These are phyloP conservation scores for Amborella trichopoda DNA, from an alignment of 164 flowering plant genomes.

Conservation along the genomic window DNA sequence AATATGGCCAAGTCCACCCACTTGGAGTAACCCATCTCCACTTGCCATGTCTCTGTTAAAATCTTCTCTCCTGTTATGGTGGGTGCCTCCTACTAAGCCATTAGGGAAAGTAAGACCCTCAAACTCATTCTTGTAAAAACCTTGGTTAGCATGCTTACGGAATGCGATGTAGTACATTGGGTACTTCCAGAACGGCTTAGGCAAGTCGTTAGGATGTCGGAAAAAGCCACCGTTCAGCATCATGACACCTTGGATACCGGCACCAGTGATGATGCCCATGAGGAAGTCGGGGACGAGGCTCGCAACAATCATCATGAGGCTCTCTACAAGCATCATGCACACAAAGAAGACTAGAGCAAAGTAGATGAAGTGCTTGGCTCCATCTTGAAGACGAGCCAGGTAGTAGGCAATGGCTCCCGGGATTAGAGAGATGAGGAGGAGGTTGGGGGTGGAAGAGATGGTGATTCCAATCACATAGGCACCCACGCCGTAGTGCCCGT, in stretches of 20 bases:
- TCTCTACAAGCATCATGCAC: conserved; percentile 38
- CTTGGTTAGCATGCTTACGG: conserved; percentile 35
- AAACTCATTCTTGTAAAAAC: conserved; percentile 40
- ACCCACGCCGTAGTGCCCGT: conserved; percentile 44
- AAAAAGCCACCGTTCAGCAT: conserved; percentile 43
- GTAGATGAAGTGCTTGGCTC: conserved; percentile 25
- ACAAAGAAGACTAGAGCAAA: conserved; percentile 21
- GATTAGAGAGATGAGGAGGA: conserved; percentile 28
- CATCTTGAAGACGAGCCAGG: conserved; percentile 26
- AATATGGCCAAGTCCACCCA: conserved; percentile 40
- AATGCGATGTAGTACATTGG: conserved; percentile 42
- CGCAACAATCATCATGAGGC: conserved; percentile 59
- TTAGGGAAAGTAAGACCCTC: conserved; percentile 21
- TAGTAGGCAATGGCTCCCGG: conserved; percentile 44
- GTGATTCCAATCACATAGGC: conserved; percentile 46
- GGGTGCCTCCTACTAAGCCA: conserved; percentile 5
- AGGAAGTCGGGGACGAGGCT: conserved; percentile 48
- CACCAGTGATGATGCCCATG: conserved; percentile 47
- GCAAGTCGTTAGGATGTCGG: conserved; percentile 39
- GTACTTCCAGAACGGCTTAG: conserved; percentile 43
- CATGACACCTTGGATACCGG: conserved; percentile 53
- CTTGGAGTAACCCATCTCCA: conserved; percentile 33
- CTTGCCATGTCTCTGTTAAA: conserved; percentile 27
- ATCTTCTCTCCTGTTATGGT: conserved; percentile 20
- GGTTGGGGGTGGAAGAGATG: conserved; percentile 40